These are phyloP conservation scores for Microsporum audouinii DNA, from an alignment of 2,329 filamentous ascomycete genomes.

Conservation along the genomic window DNA sequence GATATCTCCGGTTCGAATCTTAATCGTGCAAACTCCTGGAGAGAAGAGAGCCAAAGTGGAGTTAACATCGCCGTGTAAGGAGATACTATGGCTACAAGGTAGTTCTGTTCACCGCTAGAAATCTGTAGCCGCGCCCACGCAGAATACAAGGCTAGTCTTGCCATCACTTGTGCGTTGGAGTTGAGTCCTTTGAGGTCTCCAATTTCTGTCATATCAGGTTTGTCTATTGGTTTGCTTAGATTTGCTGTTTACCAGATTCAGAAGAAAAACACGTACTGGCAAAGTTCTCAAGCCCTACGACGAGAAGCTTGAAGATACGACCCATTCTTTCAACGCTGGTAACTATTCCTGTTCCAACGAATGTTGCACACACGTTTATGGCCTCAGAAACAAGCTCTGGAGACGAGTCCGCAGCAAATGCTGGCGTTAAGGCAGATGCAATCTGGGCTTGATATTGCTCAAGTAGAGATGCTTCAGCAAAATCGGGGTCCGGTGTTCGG, in stretches of 20 bases:
- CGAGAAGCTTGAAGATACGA: constrained; percentile 84
- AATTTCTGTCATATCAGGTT: constrained; percentile 71
- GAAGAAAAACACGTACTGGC: constrained; percentile 42
- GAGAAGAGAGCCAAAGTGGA: constrained; percentile 82
- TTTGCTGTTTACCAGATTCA: not conserved
- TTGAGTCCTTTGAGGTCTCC: constrained; percentile 87
- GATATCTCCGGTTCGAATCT: constrained; percentile 97
- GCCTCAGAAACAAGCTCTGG: constrained; percentile 92
- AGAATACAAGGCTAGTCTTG: constrained; percentile 92
- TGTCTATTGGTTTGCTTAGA: constrained; percentile 33
- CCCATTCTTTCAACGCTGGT: constrained; percentile 98
- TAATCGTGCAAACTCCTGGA: constrained; percentile 85
- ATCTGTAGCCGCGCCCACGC: constrained; percentile 97
- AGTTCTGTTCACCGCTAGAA: constrained; percentile 81
- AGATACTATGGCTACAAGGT: constrained; percentile 75
- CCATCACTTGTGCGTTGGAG: constrained; percentile 95
- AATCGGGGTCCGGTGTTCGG: constrained; percentile 88
- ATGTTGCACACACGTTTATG: constrained; percentile 94
- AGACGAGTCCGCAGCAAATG: constrained; percentile 90
- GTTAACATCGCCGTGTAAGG: constrained; percentile 84
- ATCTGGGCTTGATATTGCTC: constrained; percentile 99
- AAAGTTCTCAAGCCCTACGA: constrained; percentile 85
- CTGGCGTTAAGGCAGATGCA: constrained; percentile 87
- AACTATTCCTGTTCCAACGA: constrained; percentile 93
- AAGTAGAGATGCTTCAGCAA: constrained; percentile 87